Evolutionary conservation across 352 stramenopile species (phyloP).

Genomic region (Globisporangium okanoganense): DNA sequence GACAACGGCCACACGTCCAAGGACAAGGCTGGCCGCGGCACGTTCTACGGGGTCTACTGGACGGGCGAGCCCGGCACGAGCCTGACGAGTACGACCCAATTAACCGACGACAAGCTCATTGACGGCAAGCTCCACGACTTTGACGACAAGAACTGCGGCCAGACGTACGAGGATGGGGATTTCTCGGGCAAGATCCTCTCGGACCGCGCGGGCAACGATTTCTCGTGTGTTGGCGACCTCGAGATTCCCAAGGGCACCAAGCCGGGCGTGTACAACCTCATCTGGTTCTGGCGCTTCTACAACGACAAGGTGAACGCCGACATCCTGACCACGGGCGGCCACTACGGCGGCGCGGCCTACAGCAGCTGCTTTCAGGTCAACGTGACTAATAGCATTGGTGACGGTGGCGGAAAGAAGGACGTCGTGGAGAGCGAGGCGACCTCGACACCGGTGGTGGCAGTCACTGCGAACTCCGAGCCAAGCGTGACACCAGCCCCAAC

Average conservation of each 20-base stretch:
- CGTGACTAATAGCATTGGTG: constrained; percentile 21
- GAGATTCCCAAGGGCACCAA: constrained; percentile 13
- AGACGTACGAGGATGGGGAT: constrained; percentile 37
- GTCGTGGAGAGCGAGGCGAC: background rate
- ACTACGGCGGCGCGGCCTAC: constrained; percentile 54
- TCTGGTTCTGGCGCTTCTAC: constrained; percentile 75
- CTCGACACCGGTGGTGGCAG: background rate
- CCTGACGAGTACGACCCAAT: constrained; percentile 40
- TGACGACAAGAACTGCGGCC: constrained; percentile 61
- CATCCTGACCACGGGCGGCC: constrained; percentile 11
- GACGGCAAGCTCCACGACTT: constrained; percentile 65
- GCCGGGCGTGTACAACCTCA: constrained; percentile 52
- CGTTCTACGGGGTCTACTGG: constrained; percentile 65
- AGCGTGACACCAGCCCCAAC: background rate
- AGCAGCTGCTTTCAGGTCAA: constrained; percentile 64
- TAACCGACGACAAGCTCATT: constrained; percentile 52
- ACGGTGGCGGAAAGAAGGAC: background rate
- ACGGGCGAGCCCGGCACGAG: constrained; percentile 32
- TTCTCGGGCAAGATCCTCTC: constrained; percentile 33
- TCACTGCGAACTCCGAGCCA: background rate
- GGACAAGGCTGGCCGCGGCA: constrained; percentile 48
- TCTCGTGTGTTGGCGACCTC: constrained; percentile 48
- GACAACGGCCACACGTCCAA: constrained; percentile 63
- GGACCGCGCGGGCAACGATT: constrained; percentile 46
- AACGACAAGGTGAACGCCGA: constrained; percentile 31